A percentile compares a stretch with the other conserved stretches of the same genome.
phyloP scores from a whole-genome alignment of 805 yeast genomes.

The Candida patagonica region DNA sequence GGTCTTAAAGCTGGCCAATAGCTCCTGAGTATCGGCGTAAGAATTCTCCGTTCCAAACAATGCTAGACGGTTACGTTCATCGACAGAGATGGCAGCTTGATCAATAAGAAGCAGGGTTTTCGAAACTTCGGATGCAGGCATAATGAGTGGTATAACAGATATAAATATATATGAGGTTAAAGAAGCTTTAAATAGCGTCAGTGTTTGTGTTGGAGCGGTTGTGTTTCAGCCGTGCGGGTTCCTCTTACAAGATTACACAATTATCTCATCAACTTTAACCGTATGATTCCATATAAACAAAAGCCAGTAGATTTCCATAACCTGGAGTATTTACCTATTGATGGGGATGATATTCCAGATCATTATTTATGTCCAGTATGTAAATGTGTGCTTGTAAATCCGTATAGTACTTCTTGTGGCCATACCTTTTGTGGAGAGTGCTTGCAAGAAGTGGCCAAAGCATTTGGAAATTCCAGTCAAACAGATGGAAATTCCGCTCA shows the following conservation, averaged over 20 bases:
- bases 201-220: too few relatives aligned
- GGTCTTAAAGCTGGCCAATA: slow-evolving; percentile 20
- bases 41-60: slow-evolving; percentile 22
- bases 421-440: slow-evolving; percentile 59
- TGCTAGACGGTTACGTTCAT: slow-evolving; percentile 24
- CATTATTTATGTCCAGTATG: slow-evolving; percentile 51
- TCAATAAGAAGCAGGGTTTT: slow-evolving; percentile 23
- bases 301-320: slow-evolving; percentile 14
- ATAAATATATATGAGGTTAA: too few relatives aligned
- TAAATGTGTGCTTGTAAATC: slow-evolving; percentile 51
- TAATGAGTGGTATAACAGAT: background rate
- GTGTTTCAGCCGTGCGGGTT: too few relatives aligned
- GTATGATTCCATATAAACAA: slow-evolving; percentile 1
- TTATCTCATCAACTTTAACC: too few relatives aligned
- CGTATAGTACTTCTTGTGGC: slow-evolving; percentile 56
- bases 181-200: too few relatives aligned
- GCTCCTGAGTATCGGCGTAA: slow-evolving; percentile 22
- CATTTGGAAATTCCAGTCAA: slow-evolving; percentile 8
- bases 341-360: slow-evolving; percentile 13
- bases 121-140: slow-evolving; percentile 3
- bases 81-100: slow-evolving; percentile 23
- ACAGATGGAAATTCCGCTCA: too few relatives aligned
- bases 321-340: slow-evolving; percentile 1
- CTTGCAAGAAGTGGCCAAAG: slow-evolving; percentile 25
- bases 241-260: too few relatives aligned